Evolutionary conservation across 768 basidiomycete species (phyloP), one percentile per base, ranked within the genome.

Genomic region (Pleurotus giganteus): DNA sequence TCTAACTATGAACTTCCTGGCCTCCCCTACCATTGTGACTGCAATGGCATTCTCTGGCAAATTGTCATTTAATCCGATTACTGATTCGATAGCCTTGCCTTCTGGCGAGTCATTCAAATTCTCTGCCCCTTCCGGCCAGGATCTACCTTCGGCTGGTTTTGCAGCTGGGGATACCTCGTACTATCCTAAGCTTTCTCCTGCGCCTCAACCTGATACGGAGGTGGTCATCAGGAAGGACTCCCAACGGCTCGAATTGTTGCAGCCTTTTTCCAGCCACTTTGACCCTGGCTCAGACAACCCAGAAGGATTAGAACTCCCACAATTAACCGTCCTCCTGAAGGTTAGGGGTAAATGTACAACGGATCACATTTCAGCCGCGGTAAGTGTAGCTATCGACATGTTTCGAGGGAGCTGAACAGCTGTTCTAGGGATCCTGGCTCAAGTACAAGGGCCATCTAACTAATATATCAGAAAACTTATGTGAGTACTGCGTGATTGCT

Each of bases 301-400:
- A 13, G 71, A 80, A 54, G 81, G 78, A 12, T 69, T 86, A 32
- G 97, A 99, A 73, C 76, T 98, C 13, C 88, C 93, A 7, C 62
- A 81, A 21, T 73, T 98, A 68, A 91, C 84, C 63, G 91, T 96
- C 49, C 69, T 99, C 47, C 84, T 98, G 81, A 76, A 94, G 27
- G 92, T 98, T 5, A 77, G 91, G 60, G 97, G 97, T n/a, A 98
- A 99, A 73, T 99, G 97, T 69, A 99, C 97, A 11, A 99, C 97
- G 15, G 97, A 99, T 65, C 97, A 98, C 66, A 99, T 98, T 55
- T 94, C 91, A 29, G 97, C 97, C 34, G 97, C 97, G 28, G 90
- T 91, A 61, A 47, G 85, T 73, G 15, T 9, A 19, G 46, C 44
- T 39, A 29, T 4, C n/a, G 31, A 5, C 28, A 27, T 19, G 31